Evolutionary conservation across 2,329 filamentous ascomycete genomes (phyloP), one percentile per base, ranked within the genome.

Genomic region (Salinomyces thailandicus): DNA sequence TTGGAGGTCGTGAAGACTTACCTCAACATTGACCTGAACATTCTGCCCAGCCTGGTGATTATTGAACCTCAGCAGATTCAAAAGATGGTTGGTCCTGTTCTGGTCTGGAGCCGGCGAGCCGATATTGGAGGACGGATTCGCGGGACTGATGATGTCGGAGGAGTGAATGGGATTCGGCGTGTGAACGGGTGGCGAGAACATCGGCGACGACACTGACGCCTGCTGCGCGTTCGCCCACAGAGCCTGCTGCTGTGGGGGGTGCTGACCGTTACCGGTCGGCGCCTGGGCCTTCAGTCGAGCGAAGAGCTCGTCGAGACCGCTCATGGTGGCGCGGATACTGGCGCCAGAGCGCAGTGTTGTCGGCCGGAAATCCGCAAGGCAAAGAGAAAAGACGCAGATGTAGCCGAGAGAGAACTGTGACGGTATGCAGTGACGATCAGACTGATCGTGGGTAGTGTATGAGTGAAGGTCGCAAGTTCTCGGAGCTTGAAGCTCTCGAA

Each of bases 61-160:
- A 43, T 71, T 77, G 60, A 78, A 80, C 57, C 77, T 77, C 44
- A 83, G 66, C 42, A 82, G 59, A 51, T 73, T 80, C 41, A 82
- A 66, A 46, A 83, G 58, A 50, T 72, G 75, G 44, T 53, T 55
- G 26, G 56, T 49, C 11, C 54, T 57, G 40, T 54, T 57, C 20
- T 52, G 49, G 52, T 57, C 61, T 35, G 54, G 60, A 35, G 49
- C 58, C 41, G 57, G 60, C 45, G 57, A 62, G 58, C 62, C 62
- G 42, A 51, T 41, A 17, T 34, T 33, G 55, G 48, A 61, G 38
- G 69, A 67, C 33, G 62, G 44, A 42, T 61, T 55, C 43, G 67
- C 71, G 7, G 75, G 73, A 52, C 73, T 77, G 54, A 77, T 66
- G 48, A 77, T 63, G 43, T 71, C 69, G 39, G 73, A 75, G 27